These are phyloP conservation scores for Pythium apleroticum DNA, from an alignment of 352 stramenopile genomes.

Conservation along the genomic window DNA sequence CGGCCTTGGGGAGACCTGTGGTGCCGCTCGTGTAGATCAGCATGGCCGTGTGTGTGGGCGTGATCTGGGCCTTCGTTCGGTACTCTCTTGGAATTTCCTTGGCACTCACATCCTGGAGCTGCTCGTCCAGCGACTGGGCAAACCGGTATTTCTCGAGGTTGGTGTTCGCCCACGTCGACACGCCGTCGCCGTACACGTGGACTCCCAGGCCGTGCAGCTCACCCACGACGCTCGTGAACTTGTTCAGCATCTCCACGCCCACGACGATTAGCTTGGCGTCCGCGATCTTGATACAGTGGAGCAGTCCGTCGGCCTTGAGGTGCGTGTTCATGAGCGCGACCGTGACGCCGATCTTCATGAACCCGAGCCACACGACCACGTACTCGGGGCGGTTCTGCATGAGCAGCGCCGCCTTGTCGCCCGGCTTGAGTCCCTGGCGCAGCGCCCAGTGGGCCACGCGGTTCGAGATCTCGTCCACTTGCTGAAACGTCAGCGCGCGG, in stretches of 20 bases:
- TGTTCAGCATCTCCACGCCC: constrained; percentile 37
- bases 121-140: constrained; percentile 43
- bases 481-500: constrained; percentile 43
- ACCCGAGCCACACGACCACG: constrained; percentile 72
- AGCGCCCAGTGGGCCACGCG: constrained; percentile 72
- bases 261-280: constrained; percentile 63
- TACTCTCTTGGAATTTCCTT: too few species aligned
- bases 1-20: constrained; percentile 81
- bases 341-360: constrained; percentile 80
- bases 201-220: constrained; percentile 39
- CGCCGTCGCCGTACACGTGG: constrained; percentile 51
- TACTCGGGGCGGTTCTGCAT: constrained; percentile 87
- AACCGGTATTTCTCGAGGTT: constrained; percentile 21
- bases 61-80: constrained; percentile 30
- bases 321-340: constrained; percentile 86
- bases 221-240: constrained; percentile 34
- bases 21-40: constrained; percentile 88
- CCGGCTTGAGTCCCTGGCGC: constrained; percentile 35
- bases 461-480: constrained; percentile 70
- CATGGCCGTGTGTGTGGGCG: constrained; percentile 58
- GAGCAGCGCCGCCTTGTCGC: constrained; percentile 71
- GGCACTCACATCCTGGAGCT: constrained; percentile 22
- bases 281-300: constrained; percentile 75
- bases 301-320: constrained; percentile 56
- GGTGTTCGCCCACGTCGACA: constrained; percentile 18